These are phyloP conservation scores for Tricholoma hemisulphureum DNA, from an alignment of 768 basidiomycete genomes.

Conservation along the genomic window DNA sequence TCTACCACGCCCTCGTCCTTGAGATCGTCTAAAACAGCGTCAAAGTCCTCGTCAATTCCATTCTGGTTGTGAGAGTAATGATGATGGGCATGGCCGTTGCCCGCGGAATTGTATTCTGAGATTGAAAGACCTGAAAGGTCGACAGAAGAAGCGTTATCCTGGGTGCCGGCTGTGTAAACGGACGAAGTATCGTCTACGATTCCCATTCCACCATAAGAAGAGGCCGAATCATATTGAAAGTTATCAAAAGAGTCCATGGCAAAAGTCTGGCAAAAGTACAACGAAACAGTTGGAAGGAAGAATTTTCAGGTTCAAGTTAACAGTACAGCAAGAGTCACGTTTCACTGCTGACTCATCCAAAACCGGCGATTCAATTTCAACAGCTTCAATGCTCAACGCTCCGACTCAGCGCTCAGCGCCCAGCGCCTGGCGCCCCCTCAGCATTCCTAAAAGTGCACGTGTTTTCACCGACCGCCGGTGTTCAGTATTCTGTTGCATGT, in stretches of 20 bases:
- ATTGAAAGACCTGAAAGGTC: conserved; percentile 70
- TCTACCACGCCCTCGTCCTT: conserved; percentile 80
- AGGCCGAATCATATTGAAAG: conserved; percentile 81
- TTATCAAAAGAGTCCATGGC: conserved; percentile 83
- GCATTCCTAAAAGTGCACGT: too few relatives aligned
- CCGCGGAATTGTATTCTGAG: conserved; percentile 54
- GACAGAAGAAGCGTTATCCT: conserved; percentile 53
- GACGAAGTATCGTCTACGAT: conserved; percentile 80
- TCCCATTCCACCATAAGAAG: conserved; percentile 74
- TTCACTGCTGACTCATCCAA: neutral
- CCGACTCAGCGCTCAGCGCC: conserved; percentile 16
- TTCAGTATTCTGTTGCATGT: too few relatives aligned
- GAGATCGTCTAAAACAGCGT: conserved; percentile 84
- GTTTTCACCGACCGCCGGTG: too few relatives aligned
- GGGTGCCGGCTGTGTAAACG: conserved; percentile 73
- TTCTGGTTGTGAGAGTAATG: conserved; percentile 18
- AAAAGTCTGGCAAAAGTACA: too few relatives aligned
- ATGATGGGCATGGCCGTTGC: conserved; percentile 38
- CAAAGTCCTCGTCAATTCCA: conserved; percentile 78
- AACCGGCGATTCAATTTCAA: neutral
- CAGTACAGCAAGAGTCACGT: neutral
- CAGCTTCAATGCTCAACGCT: conserved; percentile 5
- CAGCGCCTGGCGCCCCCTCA: conserved; percentile 24
- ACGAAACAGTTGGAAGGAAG: neutral
- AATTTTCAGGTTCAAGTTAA: neutral